Conservation (phyloP, 352 stramenopile genomes). For the Pythium scleroteichum region DNA sequence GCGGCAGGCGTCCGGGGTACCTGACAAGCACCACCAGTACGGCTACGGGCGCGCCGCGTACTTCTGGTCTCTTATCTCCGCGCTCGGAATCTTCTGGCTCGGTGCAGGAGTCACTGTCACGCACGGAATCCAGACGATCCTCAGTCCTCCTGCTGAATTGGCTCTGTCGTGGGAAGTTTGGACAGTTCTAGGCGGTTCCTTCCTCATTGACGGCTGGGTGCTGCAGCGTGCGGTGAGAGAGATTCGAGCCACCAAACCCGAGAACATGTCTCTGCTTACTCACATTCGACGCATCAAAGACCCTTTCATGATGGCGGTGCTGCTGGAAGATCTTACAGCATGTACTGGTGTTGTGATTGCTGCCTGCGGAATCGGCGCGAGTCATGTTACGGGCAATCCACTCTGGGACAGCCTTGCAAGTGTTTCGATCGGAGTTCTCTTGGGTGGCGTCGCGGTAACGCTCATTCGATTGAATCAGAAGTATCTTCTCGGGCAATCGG, state of each 20-base stretch:
- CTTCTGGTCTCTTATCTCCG: conserved; percentile 98
- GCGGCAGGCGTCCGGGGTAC: conserved; percentile 80
- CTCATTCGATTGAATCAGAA: conserved; percentile 95
- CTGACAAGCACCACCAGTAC: conserved; percentile 96
- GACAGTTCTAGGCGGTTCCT: conserved; percentile 93
- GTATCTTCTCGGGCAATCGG: conserved; percentile 96
- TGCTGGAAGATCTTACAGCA: conserved; percentile 96
- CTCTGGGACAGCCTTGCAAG: conserved; percentile 96
- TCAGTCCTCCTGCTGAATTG: conserved; percentile 69
- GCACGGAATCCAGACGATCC: conserved; percentile 87
- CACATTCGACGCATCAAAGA: conserved; percentile 88
- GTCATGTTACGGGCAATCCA: conserved; percentile 91
- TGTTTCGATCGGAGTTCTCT: conserved; percentile 93
- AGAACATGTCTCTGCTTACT: conserved; percentile 62
- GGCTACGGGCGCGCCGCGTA: conserved; percentile 97
- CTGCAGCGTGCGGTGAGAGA: conserved; percentile 91
- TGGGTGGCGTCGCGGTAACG: conserved; percentile 93
- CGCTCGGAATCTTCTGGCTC: conserved; percentile 98
- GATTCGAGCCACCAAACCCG: conserved; percentile 74
- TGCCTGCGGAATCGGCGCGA: conserved; percentile 91
- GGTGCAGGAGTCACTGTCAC: conserved; percentile 95
- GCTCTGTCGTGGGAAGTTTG: conserved; percentile 91
- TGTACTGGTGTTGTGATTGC: conserved; percentile 97
- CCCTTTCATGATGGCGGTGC: conserved; percentile 96
- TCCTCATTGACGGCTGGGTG: conserved; percentile 96